A percentile compares a stretch with the other conserved stretches of the same genome.
phyloP scores from a whole-genome alignment of 495 filamentous ascomycete genomes.

The Ramalina intermedia region DNA sequence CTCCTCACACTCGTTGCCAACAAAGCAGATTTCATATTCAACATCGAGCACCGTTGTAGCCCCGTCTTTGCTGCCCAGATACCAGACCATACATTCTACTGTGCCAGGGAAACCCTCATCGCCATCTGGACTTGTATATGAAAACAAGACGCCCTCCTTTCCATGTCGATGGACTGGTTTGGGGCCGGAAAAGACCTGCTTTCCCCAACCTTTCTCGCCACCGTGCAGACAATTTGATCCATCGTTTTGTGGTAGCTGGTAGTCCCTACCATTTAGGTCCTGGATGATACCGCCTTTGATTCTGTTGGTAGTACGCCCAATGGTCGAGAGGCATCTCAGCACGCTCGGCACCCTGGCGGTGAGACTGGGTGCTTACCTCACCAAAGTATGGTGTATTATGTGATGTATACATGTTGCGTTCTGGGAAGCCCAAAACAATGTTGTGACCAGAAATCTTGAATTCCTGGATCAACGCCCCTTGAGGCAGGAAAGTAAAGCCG shows the following conservation, averaged over 20 bases:
- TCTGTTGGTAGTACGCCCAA: constrained; percentile 84
- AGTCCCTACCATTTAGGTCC: constrained; percentile 55
- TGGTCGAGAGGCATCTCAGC: constrained; percentile 32
- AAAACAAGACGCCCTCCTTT: constrained; percentile 64
- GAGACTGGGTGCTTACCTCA: constrained; percentile 24
- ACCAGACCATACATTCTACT: constrained; percentile 64
- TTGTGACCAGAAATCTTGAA: constrained; percentile 62
- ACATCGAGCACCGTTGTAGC: constrained; percentile 58
- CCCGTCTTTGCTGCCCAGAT: constrained; percentile 56
- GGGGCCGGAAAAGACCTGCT: constrained; percentile 68
- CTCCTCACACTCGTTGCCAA: constrained; percentile 63
- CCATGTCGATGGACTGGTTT: constrained; percentile 47
- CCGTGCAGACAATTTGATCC: constrained; percentile 72
- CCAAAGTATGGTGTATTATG: constrained; percentile 73
- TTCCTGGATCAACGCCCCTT: constrained; percentile 79
- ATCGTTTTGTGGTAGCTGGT: constrained; percentile 59
- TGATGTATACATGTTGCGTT: constrained; percentile 51
- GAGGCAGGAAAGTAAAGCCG: constrained; percentile 54
- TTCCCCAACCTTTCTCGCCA: constrained; percentile 70
- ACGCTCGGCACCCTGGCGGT: too few relatives aligned
- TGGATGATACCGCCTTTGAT: constrained; percentile 57
- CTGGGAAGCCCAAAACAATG: constrained; percentile 77
- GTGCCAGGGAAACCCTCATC: constrained; percentile 82
- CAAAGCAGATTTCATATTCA: constrained; percentile 79
- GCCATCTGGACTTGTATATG: constrained; percentile 53